Percentiles rank a stretch among this genome's conserved stretches.
phyloP scores from a whole-genome alignment of 2,329 filamentous ascomycete genomes.

The Cercospora berteroae region DNA sequence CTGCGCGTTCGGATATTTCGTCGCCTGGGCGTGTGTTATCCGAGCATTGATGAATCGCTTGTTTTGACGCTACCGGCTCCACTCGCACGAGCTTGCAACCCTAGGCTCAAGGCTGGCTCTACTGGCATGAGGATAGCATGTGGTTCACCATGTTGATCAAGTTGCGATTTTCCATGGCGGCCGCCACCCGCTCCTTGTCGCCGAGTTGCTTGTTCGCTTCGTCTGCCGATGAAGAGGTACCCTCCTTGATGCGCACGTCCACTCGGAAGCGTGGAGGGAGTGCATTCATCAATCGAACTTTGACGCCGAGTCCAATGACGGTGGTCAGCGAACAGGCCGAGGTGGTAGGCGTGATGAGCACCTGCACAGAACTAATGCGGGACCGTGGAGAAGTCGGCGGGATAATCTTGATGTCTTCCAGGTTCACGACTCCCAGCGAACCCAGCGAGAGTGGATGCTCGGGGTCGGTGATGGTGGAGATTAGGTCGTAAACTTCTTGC shows the following conservation, averaged over 20 bases:
- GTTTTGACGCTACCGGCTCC: background rate
- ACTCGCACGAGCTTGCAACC: background rate
- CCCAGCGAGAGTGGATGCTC: conserved; percentile 94
- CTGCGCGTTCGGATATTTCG: background rate
- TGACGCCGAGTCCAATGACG: conserved; percentile 89
- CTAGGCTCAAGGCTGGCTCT: conserved; percentile 1
- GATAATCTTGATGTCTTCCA: conserved; percentile 84
- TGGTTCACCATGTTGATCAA: conserved; percentile 84
- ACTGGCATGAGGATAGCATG: conserved; percentile 64
- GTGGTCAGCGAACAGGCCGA: conserved; percentile 96
- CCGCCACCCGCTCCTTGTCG: conserved; percentile 94
- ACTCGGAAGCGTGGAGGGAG: conserved; percentile 88
- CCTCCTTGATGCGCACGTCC: conserved; percentile 91
- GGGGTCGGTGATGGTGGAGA: conserved; percentile 91
- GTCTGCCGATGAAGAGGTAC: conserved; percentile 90
- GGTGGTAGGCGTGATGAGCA: conserved; percentile 93
- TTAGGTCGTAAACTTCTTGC: conserved; percentile 95
- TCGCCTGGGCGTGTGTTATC: background rate
- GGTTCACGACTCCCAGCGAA: conserved; percentile 88
- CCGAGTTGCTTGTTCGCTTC: conserved; percentile 95
- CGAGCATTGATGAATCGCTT: background rate
- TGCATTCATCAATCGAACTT: conserved; percentile 85
- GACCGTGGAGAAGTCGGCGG: conserved; percentile 63
- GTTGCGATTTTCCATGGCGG: conserved; percentile 89
- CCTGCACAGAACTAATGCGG: conserved; percentile 70